Conservation (phyloP, 257 asterid genomes). For the Echites panduratus region DNA sequence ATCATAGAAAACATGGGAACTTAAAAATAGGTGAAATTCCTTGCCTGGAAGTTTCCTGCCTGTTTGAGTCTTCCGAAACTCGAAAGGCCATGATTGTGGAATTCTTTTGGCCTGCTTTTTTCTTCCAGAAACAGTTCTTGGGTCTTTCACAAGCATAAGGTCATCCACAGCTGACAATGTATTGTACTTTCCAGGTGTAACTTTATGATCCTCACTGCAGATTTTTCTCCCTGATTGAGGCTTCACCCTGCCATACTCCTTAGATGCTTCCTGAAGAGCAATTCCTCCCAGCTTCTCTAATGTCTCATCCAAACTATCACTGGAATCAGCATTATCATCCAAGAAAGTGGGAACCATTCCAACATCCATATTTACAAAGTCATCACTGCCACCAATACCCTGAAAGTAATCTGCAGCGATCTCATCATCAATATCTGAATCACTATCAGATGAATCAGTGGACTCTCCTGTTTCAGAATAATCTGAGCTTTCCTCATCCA, state of each 20-base stretch:
- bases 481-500: slow-evolving; percentile 48
- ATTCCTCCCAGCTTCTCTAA: slow-evolving; percentile 66
- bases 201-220: slow-evolving; percentile 22
- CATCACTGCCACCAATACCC: slow-evolving; percentile 59
- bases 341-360: slow-evolving; percentile 32
- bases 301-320: slow-evolving; percentile 41
- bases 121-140: slow-evolving; percentile 62
- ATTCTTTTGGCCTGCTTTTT: slow-evolving; percentile 53
- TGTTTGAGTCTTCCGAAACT: slow-evolving; percentile 52
- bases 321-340: slow-evolving; percentile 32
- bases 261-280: slow-evolving; percentile 78
- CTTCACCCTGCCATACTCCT: slow-evolving; percentile 54
- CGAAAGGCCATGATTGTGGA: slow-evolving; percentile 66
- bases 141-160: slow-evolving; percentile 59
- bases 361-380: slow-evolving; percentile 45
- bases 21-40: background rate
- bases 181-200: slow-evolving; percentile 27
- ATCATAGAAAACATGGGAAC: background rate
- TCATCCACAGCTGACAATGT: slow-evolving; percentile 50
- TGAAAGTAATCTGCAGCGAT: slow-evolving; percentile 85
- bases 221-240: slow-evolving; percentile 38
- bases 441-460: slow-evolving; percentile 49
- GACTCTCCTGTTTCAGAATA: slow-evolving; percentile 51
- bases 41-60: slow-evolving; percentile 54
- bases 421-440: slow-evolving; percentile 76